These are phyloP conservation scores for Pneumocystis carinii DNA, from an alignment of 1,139 yeast genomes.

Conservation along the genomic window DNA sequence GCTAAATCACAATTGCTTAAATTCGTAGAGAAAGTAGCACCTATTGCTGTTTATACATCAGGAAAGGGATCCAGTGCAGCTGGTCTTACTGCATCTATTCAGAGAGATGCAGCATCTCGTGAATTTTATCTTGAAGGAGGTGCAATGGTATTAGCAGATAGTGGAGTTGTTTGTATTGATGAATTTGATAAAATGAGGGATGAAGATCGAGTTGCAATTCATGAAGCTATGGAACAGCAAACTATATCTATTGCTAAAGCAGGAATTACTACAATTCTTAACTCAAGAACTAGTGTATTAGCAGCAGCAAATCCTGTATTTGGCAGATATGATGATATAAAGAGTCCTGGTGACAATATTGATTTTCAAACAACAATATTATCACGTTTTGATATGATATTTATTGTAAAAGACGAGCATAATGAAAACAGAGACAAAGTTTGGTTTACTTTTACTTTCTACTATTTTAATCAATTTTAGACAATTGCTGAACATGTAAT, in stretches of 20 bases:
- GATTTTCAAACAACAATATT: slow-evolving; percentile 94
- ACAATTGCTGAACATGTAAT: slow-evolving; percentile 90
- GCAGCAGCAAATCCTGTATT: slow-evolving; percentile 98
- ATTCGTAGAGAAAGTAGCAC: slow-evolving; percentile 87
- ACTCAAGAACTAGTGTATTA: slow-evolving; percentile 86
- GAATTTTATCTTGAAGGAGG: slow-evolving; percentile 97
- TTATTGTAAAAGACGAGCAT: slow-evolving; percentile 91
- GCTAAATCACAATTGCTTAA: slow-evolving; percentile 92
- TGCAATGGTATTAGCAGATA: slow-evolving; percentile 98
- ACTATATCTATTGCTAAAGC: slow-evolving; percentile 98
- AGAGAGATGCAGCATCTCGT: slow-evolving; percentile 71
- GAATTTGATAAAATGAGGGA: slow-evolving; percentile 99
- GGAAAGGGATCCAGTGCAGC: slow-evolving; percentile 99
- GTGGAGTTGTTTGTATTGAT: slow-evolving; percentile 98
- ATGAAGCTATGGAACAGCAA: slow-evolving; percentile 99
- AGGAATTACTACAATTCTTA: slow-evolving; percentile 89
- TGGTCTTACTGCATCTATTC: slow-evolving; percentile 96
- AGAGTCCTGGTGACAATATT: slow-evolving; percentile 93
- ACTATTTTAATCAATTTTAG: slow-evolving; percentile 20
- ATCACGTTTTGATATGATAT: slow-evolving; percentile 97
- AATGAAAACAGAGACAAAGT: slow-evolving; percentile 56
- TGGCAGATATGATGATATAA: slow-evolving; percentile 91
- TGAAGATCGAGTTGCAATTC: slow-evolving; percentile 96
- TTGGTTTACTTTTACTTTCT: not conserved
- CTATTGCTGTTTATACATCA: slow-evolving; percentile 88